Conservation (phyloP, 495 filamentous ascomycete genomes). For the Penicillium argentinense region DNA sequence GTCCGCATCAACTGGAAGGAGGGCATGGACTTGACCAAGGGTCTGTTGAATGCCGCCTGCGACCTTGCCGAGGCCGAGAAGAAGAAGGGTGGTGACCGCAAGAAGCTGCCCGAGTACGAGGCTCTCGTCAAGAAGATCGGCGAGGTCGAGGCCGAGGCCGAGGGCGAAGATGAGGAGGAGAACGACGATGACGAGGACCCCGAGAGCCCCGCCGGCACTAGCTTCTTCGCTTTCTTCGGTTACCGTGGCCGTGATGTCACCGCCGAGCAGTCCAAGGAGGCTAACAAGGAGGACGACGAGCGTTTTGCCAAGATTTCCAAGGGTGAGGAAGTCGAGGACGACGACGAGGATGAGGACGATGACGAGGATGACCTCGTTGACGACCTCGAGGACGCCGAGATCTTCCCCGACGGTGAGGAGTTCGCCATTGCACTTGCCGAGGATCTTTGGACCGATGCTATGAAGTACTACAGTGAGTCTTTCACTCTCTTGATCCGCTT, state of each 20-base stretch:
- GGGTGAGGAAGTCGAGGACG: conserved; percentile 50
- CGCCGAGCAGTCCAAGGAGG: conserved; percentile 65
- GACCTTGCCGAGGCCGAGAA: conserved; percentile 66
- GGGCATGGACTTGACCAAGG: conserved; percentile 77
- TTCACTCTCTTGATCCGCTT: neutral
- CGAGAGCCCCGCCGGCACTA: conserved; percentile 56
- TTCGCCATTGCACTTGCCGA: conserved; percentile 77
- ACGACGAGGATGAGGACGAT: conserved; percentile 44
- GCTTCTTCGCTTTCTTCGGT: conserved; percentile 89
- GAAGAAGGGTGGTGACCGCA: conserved; percentile 41
- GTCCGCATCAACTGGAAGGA: conserved; percentile 87
- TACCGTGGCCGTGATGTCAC: conserved; percentile 65
- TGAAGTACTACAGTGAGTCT: conserved; percentile 85
- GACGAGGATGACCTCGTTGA: conserved; percentile 54
- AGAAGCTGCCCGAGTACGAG: conserved; percentile 50
- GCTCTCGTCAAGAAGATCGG: conserved; percentile 49
- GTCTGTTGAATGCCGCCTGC: conserved; percentile 69
- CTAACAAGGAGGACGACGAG: conserved; percentile 58
- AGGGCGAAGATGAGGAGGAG: conserved; percentile 29
- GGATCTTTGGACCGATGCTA: conserved; percentile 81
- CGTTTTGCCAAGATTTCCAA: conserved; percentile 53
- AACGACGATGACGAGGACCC: conserved; percentile 50
- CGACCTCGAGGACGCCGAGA: conserved; percentile 63
- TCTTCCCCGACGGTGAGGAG: conserved; percentile 79
- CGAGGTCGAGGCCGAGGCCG: conserved; percentile 27